Evolutionary conservation across 2,329 filamentous ascomycete species (phyloP).

Genomic region (Trichoderma hamatum): DNA sequence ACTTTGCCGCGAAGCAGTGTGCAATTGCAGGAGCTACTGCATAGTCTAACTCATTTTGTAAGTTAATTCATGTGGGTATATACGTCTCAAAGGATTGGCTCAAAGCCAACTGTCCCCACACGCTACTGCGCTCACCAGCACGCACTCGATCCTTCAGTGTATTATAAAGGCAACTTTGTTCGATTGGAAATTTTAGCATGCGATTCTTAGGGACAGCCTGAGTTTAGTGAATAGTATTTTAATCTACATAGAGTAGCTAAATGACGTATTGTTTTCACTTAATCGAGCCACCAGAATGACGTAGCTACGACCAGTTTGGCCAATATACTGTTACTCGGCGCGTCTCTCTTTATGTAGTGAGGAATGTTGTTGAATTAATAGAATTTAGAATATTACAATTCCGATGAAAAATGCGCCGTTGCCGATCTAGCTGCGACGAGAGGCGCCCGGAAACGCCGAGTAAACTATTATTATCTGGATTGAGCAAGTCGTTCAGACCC

Average conservation of each 20-base stretch:
- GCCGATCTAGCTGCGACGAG: not conserved
- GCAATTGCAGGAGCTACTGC: too few relatives aligned
- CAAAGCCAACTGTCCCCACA: not conserved
- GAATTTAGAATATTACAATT: not conserved
- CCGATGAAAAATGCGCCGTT: not conserved
- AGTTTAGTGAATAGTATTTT: too few relatives aligned
- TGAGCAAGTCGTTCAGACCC: conserved; percentile 6
- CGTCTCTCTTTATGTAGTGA: not conserved
- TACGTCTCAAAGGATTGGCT: not conserved
- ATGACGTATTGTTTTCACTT: too few relatives aligned
- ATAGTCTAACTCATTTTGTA: too few relatives aligned
- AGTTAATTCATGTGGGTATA: not conserved
- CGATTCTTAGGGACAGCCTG: too few relatives aligned
- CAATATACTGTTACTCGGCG: not conserved
- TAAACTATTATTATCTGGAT: not conserved
- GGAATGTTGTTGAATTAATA: not conserved
- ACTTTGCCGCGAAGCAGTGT: too few relatives aligned
- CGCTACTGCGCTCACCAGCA: too few relatives aligned
- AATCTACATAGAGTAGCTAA: too few relatives aligned
- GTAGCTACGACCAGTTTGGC: not conserved
- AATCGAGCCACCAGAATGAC: not conserved
- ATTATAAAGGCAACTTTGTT: not conserved
- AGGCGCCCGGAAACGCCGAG: conserved; percentile 1
- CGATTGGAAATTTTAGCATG: not conserved
- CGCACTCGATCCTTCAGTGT: too few relatives aligned